These are phyloP conservation scores for Bruguiera sexangula DNA, from an alignment of 345 rosid species.

Conservation along the genomic window DNA sequence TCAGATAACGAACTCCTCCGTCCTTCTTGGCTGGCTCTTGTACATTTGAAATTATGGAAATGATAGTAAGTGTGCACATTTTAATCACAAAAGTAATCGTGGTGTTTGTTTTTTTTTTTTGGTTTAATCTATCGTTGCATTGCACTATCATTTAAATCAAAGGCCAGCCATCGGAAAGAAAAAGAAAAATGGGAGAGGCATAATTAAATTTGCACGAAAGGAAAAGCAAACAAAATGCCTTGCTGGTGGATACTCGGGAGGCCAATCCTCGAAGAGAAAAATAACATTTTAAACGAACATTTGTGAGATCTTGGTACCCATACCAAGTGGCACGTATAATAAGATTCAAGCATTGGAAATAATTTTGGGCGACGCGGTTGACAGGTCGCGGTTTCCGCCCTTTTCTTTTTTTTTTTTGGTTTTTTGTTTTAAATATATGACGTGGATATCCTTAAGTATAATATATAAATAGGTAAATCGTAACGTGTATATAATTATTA, in stretches of 20 bases:
- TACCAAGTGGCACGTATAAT: not conserved
- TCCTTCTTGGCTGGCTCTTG: no score
- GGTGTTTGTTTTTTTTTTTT: not conserved
- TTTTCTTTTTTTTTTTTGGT: no score
- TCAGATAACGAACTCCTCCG: not conserved
- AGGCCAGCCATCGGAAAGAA: not conserved
- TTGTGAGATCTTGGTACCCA: slow-evolving; percentile 35
- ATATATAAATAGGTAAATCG: no score
- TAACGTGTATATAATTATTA: no score
- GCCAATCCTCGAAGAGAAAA: not conserved
- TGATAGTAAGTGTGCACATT: not conserved
- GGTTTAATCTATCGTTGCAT: no score
- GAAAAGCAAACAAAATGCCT: not conserved
- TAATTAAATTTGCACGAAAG: not conserved
- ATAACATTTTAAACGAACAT: slow-evolving; percentile 1
- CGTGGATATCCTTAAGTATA: no score
- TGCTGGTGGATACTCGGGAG: not conserved
- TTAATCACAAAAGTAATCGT: not conserved
- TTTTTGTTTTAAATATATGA: no score
- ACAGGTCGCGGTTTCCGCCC: no score
- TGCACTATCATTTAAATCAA: no score
- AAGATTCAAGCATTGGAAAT: not conserved
- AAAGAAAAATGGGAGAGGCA: not conserved
- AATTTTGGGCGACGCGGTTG: no score
- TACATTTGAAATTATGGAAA: no score